Evolutionary conservation across 1,139 yeast genomes (phyloP).

Genomic region (Wickerhamomyces sp.): DNA sequence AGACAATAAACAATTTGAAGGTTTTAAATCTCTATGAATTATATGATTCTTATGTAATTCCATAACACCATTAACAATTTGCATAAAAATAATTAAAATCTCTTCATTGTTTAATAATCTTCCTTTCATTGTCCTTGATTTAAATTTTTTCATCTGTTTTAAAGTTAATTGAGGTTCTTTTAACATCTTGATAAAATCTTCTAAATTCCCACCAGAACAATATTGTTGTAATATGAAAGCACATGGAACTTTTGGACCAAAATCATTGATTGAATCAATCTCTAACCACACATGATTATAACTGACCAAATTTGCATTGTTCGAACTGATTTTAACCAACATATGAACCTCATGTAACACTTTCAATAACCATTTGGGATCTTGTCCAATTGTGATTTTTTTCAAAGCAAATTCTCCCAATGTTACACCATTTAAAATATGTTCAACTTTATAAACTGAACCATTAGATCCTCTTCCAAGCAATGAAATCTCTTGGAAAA

Average conservation of each 20-base stretch:
- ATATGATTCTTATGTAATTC: conserved; percentile 72
- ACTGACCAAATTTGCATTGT: conserved; percentile 63
- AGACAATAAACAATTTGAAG: conserved; percentile 74
- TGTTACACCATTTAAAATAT: conserved; percentile 62
- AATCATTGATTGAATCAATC: conserved; percentile 53
- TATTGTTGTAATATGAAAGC: conserved; percentile 81
- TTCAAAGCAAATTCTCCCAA: conserved; percentile 81
- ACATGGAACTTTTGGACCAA: conserved; percentile 67
- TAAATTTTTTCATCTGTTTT: conserved; percentile 26
- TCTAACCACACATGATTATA: conserved; percentile 94
- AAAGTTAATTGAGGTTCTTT: conserved; percentile 22
- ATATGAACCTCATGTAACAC: conserved; percentile 77
- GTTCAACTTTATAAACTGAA: conserved; percentile 78
- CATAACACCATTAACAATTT: conserved; percentile 62
- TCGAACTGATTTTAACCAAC: conserved; percentile 37
- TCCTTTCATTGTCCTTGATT: conserved; percentile 22
- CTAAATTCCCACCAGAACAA: conserved; percentile 84
- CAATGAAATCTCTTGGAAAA: conserved; percentile 47
- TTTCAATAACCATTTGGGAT: conserved; percentile 58
- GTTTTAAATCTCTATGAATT: conserved; percentile 82
- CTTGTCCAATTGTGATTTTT: conserved; percentile 78
- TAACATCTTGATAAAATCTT: conserved; percentile 49
- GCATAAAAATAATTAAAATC: conserved; percentile 62
- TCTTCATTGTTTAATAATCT: conserved; percentile 38
- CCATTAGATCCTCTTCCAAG: conserved; percentile 85